phyloP scores from a whole-genome alignment of 805 yeast genomes.

The Komagataella mondaviorum region DNA sequence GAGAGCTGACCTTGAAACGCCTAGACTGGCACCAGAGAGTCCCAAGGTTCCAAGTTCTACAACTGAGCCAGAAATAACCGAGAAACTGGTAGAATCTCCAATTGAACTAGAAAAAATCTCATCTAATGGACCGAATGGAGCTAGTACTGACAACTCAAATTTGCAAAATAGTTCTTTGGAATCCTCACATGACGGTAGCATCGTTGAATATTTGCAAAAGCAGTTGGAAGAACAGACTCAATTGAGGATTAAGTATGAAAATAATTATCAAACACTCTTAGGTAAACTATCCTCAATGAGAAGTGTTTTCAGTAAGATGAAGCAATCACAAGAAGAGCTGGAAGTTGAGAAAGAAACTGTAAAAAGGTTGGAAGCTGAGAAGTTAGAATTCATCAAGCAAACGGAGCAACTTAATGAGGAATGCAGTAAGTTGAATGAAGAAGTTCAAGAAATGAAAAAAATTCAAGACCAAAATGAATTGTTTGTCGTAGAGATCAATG shows the following conservation, averaged over 20 bases:
- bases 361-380: conserved; percentile 24
- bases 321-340: conserved; percentile 51
- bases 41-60: neutral
- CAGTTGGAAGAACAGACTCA: conserved; percentile 22
- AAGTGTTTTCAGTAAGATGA: conserved; percentile 58
- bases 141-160: neutral
- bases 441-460: conserved; percentile 9
- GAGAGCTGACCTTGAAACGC: neutral
- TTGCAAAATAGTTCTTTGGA: neutral
- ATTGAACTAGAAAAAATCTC: neutral
- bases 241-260: conserved; percentile 45
- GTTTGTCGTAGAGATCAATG: conserved; percentile 17
- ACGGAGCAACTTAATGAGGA: conserved; percentile 14
- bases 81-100: neutral
- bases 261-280: conserved; percentile 47
- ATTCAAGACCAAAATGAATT: conserved; percentile 3
- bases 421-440: conserved; percentile 9
- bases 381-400: conserved; percentile 19
- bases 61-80: neutral
- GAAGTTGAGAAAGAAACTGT: conserved; percentile 36
- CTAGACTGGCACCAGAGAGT: neutral
- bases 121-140: neutral
- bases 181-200: neutral
- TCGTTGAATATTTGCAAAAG: conserved; percentile 7
- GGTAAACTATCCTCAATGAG: conserved; percentile 63